Evolutionary conservation across 192 early-diverging fungal genomes (phyloP).

Genomic region (Backusella sp.): DNA sequence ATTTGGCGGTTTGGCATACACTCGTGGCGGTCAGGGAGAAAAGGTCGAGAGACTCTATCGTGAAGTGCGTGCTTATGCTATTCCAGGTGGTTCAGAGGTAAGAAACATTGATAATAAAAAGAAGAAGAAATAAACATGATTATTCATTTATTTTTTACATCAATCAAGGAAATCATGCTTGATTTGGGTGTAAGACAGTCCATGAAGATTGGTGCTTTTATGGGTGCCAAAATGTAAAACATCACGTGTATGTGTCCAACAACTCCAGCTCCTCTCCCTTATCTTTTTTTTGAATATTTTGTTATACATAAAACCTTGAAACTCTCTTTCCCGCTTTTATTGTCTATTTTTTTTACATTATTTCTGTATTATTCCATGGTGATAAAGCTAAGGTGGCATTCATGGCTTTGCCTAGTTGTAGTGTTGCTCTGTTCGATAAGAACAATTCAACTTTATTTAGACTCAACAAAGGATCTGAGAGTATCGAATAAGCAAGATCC

Average conservation of each 20-base stretch:
- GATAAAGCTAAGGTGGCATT: background rate
- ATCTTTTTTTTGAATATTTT: background rate
- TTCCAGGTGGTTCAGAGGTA: conserved; percentile 84
- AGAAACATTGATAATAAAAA: conserved; percentile 47
- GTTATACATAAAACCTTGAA: background rate
- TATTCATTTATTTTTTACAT: background rate
- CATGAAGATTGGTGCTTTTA: conserved; percentile 70
- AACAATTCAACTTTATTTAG: background rate
- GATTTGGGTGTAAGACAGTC: conserved; percentile 80
- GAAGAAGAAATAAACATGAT: conserved; percentile 63
- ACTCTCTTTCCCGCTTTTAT: background rate
- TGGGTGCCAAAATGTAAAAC: conserved; percentile 56
- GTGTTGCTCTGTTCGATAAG: background rate
- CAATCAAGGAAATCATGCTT: conserved; percentile 67
- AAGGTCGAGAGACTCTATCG: conserved; percentile 82
- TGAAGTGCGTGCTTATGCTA: conserved; percentile 83
- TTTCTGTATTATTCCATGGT: background rate
- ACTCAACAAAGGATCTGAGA: conserved; percentile 9
- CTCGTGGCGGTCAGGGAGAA: conserved; percentile 68
- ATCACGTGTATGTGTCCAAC: background rate
- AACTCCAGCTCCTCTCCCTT: background rate
- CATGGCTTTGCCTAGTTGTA: background rate
- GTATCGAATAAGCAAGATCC: conserved; percentile 8
- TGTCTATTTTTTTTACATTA: background rate
- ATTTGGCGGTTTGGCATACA: conserved; percentile 81